Base-by-base conservation (phyloP, 2,329 filamentous ascomycete species). In the Trichophyton schoenleinii region DNA sequence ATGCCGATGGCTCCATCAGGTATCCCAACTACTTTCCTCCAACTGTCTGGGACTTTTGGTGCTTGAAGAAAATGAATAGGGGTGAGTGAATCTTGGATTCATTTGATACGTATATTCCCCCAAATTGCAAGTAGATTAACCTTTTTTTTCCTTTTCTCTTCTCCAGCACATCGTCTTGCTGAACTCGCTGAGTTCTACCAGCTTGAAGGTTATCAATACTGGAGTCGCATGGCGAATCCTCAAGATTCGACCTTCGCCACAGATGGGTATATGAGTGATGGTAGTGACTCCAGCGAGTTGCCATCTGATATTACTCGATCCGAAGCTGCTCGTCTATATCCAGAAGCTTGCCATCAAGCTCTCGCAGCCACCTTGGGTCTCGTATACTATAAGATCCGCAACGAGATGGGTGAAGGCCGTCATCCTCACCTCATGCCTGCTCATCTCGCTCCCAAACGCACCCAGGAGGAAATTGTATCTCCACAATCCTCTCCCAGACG, bases 11-110 rank as follows among this genome's bases (percentile, higher is more conserved):
- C 11, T 64, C 70, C 5, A 62, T 75, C 18, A 66, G 67, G 49
- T 74, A 68, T 67, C 73, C 73, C 3, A 64, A 71, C 36, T 74
- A 72, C 58, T 75, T 75, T 49, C 73, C 73, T 20, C 64, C 68
- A 34, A 73, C 72, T 0, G 72, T 75, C 6, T 74, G 73, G 73
- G 69, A 72, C 49, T 75, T 75, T 61, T 75, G 73, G 73, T 74
- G 72, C 62, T 65, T 75, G 60, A 75, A 75, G 67, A 74, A 74
- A 66, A 67, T 70, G 65, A 75, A 70, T 64, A 66, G 72, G 65
- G 64, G 73, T 75, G 66, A 74, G 73, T 62, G 13, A 28, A 62
- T 57, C 20, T 46, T 22, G 13, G 25, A 57, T 25, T 31, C 22
- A 48, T n/a, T 34, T 60, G 28, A 31, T 58, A 38, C 34, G 8